phyloP scores from a whole-genome alignment of 2,329 filamentous ascomycete genomes.

The Apiospora phragmitis region DNA sequence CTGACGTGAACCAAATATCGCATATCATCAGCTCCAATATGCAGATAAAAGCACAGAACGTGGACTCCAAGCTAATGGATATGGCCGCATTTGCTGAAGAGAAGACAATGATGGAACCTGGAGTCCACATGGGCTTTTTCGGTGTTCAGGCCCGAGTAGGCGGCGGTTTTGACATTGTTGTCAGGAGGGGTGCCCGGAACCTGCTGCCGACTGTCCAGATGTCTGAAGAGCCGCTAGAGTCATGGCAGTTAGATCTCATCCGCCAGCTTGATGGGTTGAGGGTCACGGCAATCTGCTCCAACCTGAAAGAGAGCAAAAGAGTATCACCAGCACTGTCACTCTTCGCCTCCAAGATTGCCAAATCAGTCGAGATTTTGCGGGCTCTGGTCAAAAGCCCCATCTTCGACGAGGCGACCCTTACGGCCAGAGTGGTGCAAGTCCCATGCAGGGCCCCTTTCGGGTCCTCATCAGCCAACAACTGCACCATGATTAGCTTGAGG shows the following conservation, averaged over 20 bases:
- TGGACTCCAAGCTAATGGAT: slow-evolving; percentile 60
- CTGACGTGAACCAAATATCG: slow-evolving; percentile 66
- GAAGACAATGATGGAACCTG: slow-evolving; percentile 48
- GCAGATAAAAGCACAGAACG: slow-evolving; percentile 66
- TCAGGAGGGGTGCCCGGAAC: slow-evolving; percentile 55
- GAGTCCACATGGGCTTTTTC: slow-evolving; percentile 60
- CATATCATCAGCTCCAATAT: slow-evolving; percentile 70
- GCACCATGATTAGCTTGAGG: slow-evolving; percentile 55
- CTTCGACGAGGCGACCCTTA: slow-evolving; percentile 42
- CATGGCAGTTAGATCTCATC: slow-evolving; percentile 56
- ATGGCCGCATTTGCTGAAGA: slow-evolving; percentile 62
- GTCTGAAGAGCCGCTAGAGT: slow-evolving; percentile 51
- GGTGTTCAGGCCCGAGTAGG: slow-evolving; percentile 53
- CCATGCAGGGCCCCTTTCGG: slow-evolving; percentile 33
- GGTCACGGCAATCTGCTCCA: slow-evolving; percentile 39
- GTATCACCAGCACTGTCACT: slow-evolving; percentile 40
- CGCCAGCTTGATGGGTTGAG: slow-evolving; percentile 48
- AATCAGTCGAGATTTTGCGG: slow-evolving; percentile 38
- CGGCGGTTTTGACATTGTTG: slow-evolving; percentile 64
- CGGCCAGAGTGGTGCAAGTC: slow-evolving; percentile 38
- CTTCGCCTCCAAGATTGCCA: slow-evolving; percentile 46
- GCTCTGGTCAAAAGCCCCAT: slow-evolving; percentile 40
- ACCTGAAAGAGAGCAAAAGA: slow-evolving; percentile 37
- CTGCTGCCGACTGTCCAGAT: slow-evolving; percentile 61
- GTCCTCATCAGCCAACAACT: slow-evolving; percentile 22